A percentile compares a stretch with the other conserved stretches of the same genome.
Evolutionary conservation across 1,139 yeast genomes (phyloP).

Genomic region (Candida gigantensis): DNA sequence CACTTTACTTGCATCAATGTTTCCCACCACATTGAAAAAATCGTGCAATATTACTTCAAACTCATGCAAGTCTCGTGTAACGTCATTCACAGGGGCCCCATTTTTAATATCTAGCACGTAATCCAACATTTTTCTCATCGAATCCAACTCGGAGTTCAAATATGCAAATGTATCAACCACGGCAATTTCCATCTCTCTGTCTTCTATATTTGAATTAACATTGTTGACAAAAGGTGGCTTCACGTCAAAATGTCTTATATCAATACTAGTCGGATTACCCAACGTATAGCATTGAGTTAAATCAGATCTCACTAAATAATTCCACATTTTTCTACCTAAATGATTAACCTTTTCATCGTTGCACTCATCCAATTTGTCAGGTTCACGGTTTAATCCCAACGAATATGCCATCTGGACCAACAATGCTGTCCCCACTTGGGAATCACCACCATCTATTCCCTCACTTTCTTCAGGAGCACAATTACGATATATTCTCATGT

Average conservation of each 20-base stretch:
- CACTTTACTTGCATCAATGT: slow-evolving; percentile 3
- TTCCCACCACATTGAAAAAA: slow-evolving; percentile 13
- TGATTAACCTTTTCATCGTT: slow-evolving; percentile 30
- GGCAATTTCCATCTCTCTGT: slow-evolving; percentile 17
- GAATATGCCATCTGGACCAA: slow-evolving; percentile 42
- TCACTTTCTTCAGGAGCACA: slow-evolving; percentile 55
- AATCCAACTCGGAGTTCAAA: slow-evolving; percentile 9
- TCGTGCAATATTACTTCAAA: slow-evolving; percentile 18
- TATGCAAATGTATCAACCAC: slow-evolving; percentile 12
- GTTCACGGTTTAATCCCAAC: slow-evolving; percentile 48
- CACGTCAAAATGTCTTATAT: slow-evolving; percentile 35
- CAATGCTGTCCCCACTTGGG: slow-evolving; percentile 37
- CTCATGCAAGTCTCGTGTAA: slow-evolving; percentile 18
- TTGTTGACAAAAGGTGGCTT: slow-evolving; percentile 28
- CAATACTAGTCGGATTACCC: slow-evolving; percentile 40
- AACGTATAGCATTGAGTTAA: slow-evolving; percentile 32
- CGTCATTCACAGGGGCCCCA: slow-evolving; percentile 18
- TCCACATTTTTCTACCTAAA: slow-evolving; percentile 53
- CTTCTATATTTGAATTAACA: slow-evolving; percentile 12
- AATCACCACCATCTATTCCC: slow-evolving; percentile 45
- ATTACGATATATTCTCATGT: slow-evolving; percentile 45
- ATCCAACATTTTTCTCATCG: slow-evolving; percentile 14
- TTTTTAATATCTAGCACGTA: slow-evolving; percentile 19
- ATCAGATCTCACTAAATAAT: slow-evolving; percentile 37
- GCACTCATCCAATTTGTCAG: slow-evolving; percentile 25